Evolutionary conservation across 257 asterid species (phyloP).

Genomic region (Cinchona pubescens): DNA sequence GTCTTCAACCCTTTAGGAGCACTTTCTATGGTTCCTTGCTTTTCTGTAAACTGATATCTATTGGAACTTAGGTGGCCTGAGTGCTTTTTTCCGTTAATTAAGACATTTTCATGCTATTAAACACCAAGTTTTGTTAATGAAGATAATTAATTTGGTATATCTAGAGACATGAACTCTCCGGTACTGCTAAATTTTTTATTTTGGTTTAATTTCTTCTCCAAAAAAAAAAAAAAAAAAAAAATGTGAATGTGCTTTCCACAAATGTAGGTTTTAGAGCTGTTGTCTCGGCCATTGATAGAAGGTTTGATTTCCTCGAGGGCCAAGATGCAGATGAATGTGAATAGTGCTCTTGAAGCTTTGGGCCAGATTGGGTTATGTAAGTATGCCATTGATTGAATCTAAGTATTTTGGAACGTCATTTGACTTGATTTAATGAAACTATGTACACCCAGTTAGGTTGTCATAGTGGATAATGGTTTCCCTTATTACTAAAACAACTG

Average conservation of each 20-base stretch:
- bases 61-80: too few species aligned
- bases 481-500: not conserved
- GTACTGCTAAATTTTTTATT: not conserved
- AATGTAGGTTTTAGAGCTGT: constrained; percentile 54
- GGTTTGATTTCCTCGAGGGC: constrained; percentile 56
- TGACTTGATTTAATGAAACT: not conserved
- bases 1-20: not conserved
- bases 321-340: constrained; percentile 81
- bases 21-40: not conserved
- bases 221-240: too few species aligned
- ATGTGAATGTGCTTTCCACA: constrained; percentile 5
- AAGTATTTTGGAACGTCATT: not conserved
- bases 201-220: not conserved
- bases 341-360: constrained; percentile 89
- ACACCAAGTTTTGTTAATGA: not conserved
- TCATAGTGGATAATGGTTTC: not conserved
- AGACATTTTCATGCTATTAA: not conserved
- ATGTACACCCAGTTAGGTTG: not conserved
- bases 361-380: constrained; percentile 93
- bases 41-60: not conserved
- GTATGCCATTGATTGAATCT: constrained; percentile 31
- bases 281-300: constrained; percentile 66
- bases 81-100: too few species aligned
- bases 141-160: not conserved
- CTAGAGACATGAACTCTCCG: not conserved